Conservation (phyloP, 2,329 filamentous ascomycete genomes). For the Chrysoporthe puriensis region DNA sequence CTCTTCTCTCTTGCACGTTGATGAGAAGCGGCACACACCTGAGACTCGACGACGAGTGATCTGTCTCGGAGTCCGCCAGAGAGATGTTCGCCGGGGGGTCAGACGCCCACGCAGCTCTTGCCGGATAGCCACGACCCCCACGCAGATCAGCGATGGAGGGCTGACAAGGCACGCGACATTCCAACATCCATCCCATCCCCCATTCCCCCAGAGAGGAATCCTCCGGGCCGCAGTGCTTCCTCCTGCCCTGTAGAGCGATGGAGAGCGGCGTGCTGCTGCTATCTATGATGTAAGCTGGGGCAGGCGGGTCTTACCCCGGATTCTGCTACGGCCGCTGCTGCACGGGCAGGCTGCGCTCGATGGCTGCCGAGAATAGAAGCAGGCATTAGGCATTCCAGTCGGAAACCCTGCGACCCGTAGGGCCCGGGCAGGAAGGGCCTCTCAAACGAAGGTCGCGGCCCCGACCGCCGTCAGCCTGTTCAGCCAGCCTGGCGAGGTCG, state of each 20-base stretch:
- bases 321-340: neutral
- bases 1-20: neutral
- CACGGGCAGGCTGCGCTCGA: neutral
- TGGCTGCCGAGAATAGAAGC: conserved; percentile 7
- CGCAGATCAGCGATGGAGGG: neutral
- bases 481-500: neutral
- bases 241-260: neutral
- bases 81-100: neutral
- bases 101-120: neutral
- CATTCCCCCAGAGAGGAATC: neutral
- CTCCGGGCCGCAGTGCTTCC: neutral
- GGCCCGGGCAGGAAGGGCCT: neutral
- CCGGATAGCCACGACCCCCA: neutral
- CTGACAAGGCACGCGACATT: neutral
- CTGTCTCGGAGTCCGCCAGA: neutral
- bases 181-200: too few species aligned
- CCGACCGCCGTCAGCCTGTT: neutral
- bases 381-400: neutral
- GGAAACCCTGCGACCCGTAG: too few species aligned
- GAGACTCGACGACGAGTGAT: neutral
- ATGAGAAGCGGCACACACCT: neutral
- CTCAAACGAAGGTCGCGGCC: neutral
- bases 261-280: neutral
- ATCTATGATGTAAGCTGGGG: neutral
- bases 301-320: conserved; percentile 1